A percentile compares a stretch with the other conserved stretches of the same genome.
Evolutionary conservation across 2,329 filamentous ascomycete genomes (phyloP).

Genomic region (Aureobasidium subglaciale): DNA sequence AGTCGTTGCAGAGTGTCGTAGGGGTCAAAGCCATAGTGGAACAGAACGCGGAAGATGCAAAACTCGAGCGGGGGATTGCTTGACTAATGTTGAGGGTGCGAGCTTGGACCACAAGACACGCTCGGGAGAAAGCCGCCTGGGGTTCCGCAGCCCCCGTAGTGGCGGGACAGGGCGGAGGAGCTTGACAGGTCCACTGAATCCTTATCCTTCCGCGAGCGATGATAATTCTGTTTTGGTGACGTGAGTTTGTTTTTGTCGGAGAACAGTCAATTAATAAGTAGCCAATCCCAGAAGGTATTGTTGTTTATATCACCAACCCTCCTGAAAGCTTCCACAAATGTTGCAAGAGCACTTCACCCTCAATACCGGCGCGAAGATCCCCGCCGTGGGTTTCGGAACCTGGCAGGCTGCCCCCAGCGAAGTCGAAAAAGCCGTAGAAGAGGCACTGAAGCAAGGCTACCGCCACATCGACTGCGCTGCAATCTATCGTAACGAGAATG

Average conservation of each 20-base stretch:
- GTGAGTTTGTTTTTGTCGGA: no score
- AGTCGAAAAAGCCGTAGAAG: constrained; percentile 27
- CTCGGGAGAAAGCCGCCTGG: no score
- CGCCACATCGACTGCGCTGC: constrained; percentile 33
- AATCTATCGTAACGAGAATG: constrained; percentile 28
- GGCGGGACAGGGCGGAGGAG: no score
- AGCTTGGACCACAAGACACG: no score
- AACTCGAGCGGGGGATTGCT: neutral
- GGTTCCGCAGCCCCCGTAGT: no score
- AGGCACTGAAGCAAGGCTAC: constrained; percentile 33
- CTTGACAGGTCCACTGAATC: no score
- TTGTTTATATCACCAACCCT: neutral
- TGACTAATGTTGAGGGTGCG: no score
- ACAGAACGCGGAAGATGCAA: neutral
- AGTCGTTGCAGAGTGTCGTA: neutral
- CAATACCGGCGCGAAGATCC: constrained; percentile 35
- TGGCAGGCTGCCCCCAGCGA: constrained; percentile 32
- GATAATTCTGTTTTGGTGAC: no score
- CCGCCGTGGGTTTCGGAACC: constrained; percentile 33
- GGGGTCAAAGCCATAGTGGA: neutral
- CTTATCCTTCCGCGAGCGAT: no score
- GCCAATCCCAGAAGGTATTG: neutral
- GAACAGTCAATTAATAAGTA: neutral
- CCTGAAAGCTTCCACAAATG: neutral
- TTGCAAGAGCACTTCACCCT: constrained; percentile 23